phyloP scores from a whole-genome alignment of 768 basidiomycete species.

The Leccinum fibrillosum region DNA sequence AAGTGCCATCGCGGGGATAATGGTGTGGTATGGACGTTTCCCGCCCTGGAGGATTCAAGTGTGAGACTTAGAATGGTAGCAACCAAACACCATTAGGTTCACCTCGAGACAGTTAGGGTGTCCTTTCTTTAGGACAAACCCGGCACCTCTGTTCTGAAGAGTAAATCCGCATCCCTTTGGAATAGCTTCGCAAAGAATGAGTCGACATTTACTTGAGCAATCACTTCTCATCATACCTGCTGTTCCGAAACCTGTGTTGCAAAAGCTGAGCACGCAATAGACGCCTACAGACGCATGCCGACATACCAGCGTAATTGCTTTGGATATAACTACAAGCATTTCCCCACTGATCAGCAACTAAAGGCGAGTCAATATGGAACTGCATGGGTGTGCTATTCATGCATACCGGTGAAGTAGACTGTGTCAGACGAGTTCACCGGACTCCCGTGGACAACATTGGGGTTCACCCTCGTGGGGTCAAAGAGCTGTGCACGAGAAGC shows the following conservation, averaged over 20 bases:
- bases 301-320: slow-evolving; percentile 78
- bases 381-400: background rate
- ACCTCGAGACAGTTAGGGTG: slow-evolving; percentile 87
- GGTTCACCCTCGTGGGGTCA: slow-evolving; percentile 62
- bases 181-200: slow-evolving; percentile 50
- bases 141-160: slow-evolving; percentile 88
- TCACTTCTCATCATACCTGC: slow-evolving; percentile 47
- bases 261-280: background rate
- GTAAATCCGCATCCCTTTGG: slow-evolving; percentile 96
- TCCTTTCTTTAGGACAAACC: slow-evolving; percentile 73
- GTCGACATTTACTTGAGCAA: background rate
- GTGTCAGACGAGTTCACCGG: slow-evolving; percentile 89
- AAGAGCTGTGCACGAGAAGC: slow-evolving; percentile 76
- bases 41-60: slow-evolving; percentile 48
- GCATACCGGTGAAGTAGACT: slow-evolving; percentile 83
- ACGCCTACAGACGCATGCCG: background rate
- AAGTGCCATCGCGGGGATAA: slow-evolving; percentile 86
- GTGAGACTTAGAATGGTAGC: background rate
- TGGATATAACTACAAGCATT: slow-evolving; percentile 90
- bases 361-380: background rate
- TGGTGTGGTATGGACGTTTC: slow-evolving; percentile 91
- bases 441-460: slow-evolving; percentile 68
- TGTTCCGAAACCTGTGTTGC: slow-evolving; percentile 75
- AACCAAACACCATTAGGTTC: background rate
- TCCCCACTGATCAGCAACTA: slow-evolving; percentile 83